Evolutionary conservation across 148 eudicot genomes (phyloP).

Genomic region (Vaccinium macrocarpon): DNA sequence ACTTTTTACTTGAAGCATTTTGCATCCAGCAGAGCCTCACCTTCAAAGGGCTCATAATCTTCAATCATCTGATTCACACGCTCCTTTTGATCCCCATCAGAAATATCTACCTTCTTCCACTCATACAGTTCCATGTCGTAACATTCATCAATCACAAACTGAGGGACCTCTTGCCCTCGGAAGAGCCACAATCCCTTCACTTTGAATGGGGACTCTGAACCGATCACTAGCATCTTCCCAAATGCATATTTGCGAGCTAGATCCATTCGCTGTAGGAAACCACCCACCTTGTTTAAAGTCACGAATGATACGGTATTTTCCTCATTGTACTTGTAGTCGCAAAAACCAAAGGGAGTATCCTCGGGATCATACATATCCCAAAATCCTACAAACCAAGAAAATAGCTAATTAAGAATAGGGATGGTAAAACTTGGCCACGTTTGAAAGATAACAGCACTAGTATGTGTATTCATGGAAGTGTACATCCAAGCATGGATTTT

Average conservation of each 20-base stretch:
- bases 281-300: constrained; percentile 38
- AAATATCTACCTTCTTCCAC: constrained; percentile 35
- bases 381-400: constrained; percentile 42
- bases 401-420: neutral
- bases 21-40: constrained; percentile 37
- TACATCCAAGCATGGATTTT: neutral
- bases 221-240: constrained; percentile 38
- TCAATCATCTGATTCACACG: constrained; percentile 37
- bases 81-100: constrained; percentile 36
- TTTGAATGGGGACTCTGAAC: constrained; percentile 32
- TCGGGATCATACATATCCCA: constrained; percentile 83
- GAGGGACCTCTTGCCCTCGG: constrained; percentile 34
- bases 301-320: constrained; percentile 42
- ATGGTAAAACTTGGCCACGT: neutral
- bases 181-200: constrained; percentile 39
- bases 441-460: neutral
- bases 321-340: constrained; percentile 50
- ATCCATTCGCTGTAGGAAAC: constrained; percentile 37
- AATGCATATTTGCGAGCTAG: constrained; percentile 37
- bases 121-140: constrained; percentile 41
- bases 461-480: neutral
- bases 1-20: constrained; percentile 32
- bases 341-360: constrained; percentile 15
- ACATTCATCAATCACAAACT: constrained; percentile 36
- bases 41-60: constrained; percentile 38